Evolutionary conservation across 1,139 yeast genomes (phyloP), one percentile per base, ranked within the genome.

Genomic region (Pichia sp.): DNA sequence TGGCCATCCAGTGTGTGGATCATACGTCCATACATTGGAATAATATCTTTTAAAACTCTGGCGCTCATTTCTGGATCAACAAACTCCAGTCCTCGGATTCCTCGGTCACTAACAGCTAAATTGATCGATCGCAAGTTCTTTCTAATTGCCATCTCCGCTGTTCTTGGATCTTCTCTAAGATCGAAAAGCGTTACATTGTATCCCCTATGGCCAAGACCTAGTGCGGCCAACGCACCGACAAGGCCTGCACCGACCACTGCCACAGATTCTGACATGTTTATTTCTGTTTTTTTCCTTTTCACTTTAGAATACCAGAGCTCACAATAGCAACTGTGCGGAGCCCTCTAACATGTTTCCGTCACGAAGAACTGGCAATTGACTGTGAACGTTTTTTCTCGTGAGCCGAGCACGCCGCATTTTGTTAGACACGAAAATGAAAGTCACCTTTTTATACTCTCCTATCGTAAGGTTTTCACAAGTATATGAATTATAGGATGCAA

Each of bases 11-110:
- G 52, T 60, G 84, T 85, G 66, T 91, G 97, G 53, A 91, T 83
- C 97, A 90, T 90, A 44, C 97, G 74, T 1, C 96, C 97, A 47
- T 78, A 70, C 91, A 91, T 87, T 3, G 96, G 96, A 36, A 87
- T 85, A 19, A 87, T 78, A 46, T 80, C 79, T 41, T 73, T 70
- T 59, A 87, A 65, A 2, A 87, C 76, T 18, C 82, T 66, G 0
- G 70, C 69, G 8, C 86, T 80, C 74, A 89, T 74, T 10, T 69
- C 76, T 1, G 70, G 66, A 62, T 86, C 90, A 3, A 90, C 82
- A 50, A 74, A 74, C 49, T 75, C 71, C 63, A 91, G 68, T 0
- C 96, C 87, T 31, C 76, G 69, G 52, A 90, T 83, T 0, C 97
- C 97, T 52, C 97, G 75, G 52, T 82, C 84, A 50, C 95, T 85